Base-by-base conservation (phyloP, 495 filamentous ascomycete genomes). In the Aspergillus ellipticus region DNA sequence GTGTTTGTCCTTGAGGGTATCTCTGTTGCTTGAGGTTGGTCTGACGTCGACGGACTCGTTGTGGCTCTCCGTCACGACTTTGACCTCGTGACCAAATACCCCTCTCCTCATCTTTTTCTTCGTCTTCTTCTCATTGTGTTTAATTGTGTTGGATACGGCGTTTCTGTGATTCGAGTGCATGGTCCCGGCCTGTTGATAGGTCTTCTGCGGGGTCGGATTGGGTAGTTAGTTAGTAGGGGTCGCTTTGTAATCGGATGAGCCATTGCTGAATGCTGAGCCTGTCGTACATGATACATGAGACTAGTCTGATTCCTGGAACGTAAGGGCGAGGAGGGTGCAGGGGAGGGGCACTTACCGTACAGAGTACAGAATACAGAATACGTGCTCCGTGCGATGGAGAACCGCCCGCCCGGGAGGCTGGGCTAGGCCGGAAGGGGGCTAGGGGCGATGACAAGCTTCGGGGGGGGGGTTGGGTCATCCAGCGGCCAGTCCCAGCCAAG, bases 371-470 rank as follows among this genome's bases (percentile, higher is more conserved):
- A n/a, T n/a, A n/a, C n/a, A n/a, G n/a, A n/a, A n/a, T n/a, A n/a
- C n/a, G n/a, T n/a, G n/a, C n/a, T n/a, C n/a, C n/a, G n/a, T n/a
- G n/a, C n/a, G n/a, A n/a, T n/a, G n/a, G n/a, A n/a, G n/a, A n/a
- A n/a, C n/a, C n/a, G n/a, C n/a, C n/a, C n/a, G n/a, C n/a, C n/a
- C n/a, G n/a, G n/a, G 19, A 10, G 42, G 42, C 22, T 22, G 42
- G 42, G 22, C 24, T 28, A 28, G 26, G 15, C 45, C 45, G 16
- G 28, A 48, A 21, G 28, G 24, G 13, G 22, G 16, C 22, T 48
- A 48, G 45, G n/a, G 45, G 45, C 21, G 45, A 48, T 48, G 45
- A 48, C 22, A 48, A 48, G 45, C 45, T 48, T 48, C 28, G 28
- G 45, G 45, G 11, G 24, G 22, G 45, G 8, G 5, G 5, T 28